Base-by-base conservation (phyloP, 106 monocot genomes). In the Platanthera zijinensis region DNA sequence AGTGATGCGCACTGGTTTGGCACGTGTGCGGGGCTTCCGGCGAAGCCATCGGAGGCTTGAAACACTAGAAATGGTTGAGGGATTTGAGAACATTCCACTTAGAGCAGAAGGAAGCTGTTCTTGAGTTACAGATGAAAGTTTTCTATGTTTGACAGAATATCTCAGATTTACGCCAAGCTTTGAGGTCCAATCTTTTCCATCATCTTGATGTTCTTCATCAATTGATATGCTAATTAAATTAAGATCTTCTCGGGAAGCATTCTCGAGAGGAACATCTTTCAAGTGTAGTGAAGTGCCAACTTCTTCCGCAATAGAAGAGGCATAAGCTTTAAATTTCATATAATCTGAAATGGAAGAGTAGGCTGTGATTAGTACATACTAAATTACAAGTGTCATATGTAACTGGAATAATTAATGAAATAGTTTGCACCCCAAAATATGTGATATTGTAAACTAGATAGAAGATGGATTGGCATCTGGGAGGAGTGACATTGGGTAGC, bases 111-210 rank as follows among this genome's bases (percentile, higher is more conserved):
- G 72, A 10, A 91, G 85, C 50, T 74, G 77, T 72, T 86, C 84
- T 80, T 87, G 79, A 74, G 82, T 86, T 49, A 75, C 64, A 57
- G 85, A 49, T 66, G 74, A 79, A 74, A 90, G 69, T 81, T 88
- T 94, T 68, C 88, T 85, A 48, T 86, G 81, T 74, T 86, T 90
- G 25, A 88, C 72, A 75, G 76, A 87, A 30, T 87, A 69, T 73
- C 81, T 80, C 17, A 99, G 75, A 80, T 95, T 99, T 47, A 99
- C 25, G 66, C 85, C 99, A 72, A 99, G 53, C 67, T 82, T 92
- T 70, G 94, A 86, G 19, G 99, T 92, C 99, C 99, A 99, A 81
- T 94, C 90, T 72, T 83, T 88, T 48, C 70, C 84, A 74, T 78
- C 68, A 51, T 96, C 87, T 72, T 88, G 82, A 80, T 83, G 73